Evolutionary conservation across 2,329 filamentous ascomycete genomes (phyloP), one percentile per base, ranked within the genome.

Genomic region (Graphiopsis chlorocephala): DNA sequence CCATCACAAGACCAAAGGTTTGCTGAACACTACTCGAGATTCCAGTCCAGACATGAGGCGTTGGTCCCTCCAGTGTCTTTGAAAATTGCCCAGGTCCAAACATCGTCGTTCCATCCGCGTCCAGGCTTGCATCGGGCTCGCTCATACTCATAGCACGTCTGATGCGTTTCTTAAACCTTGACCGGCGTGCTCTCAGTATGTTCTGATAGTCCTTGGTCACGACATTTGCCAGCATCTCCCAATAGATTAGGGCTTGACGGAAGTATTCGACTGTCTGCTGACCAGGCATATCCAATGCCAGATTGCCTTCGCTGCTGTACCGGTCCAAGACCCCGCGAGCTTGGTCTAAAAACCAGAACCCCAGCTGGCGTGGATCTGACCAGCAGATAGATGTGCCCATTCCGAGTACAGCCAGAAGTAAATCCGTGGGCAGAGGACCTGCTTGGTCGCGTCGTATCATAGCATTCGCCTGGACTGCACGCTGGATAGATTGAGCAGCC

Each of bases 351-450:
- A 66, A 63, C 50, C 56, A 65, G 12, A 63, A 59, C 4, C 66
- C 65, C 15, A 68, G 45, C 47, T 68, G 62, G 5, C 56, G 58
- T 4, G 66, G 61, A 25, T 66, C 65, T n/a, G 63, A 64, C 67
- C 67, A 68, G 48, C 61, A 64, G 2, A 67, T 59, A 17, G 67
- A 67, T n/a, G 67, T 68, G 10, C 63, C 67, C 65, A 68, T 67
- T 8, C 63, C 67, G 12, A 68, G 64, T 4, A 68, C 62, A 11
- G 67, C 63, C 1, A 68, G 60, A n/a, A 68, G 60, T n/a, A 66
- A 25, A 17, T 65, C 67, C n/a, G 62, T 53, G 1, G 65, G 67
- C 6, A 68, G 33, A 31, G 57, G 45, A 11, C 20, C 48, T 15
- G 47, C 29, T 12, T 64, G 33, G 47, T 52, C 47, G 6, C 47